These are phyloP conservation scores for Pelargonium australe DNA, from an alignment of 441 rosid genomes.

Conservation along the genomic window DNA sequence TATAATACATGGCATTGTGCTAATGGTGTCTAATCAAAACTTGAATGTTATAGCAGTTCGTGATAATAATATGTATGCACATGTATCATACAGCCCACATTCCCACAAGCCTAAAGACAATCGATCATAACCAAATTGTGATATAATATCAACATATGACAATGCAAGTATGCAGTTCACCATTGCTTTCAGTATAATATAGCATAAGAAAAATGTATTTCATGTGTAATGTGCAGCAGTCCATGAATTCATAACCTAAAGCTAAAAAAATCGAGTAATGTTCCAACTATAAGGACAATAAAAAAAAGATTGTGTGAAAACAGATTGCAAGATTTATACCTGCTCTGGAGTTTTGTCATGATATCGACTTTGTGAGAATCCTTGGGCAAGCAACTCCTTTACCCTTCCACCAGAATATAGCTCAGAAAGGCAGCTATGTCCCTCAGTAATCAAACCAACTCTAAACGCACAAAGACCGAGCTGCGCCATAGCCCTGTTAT, in stretches of 20 bases:
- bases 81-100: too few species aligned
- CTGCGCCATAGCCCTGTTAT: slow-evolving; percentile 82
- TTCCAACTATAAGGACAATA: too few species aligned
- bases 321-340: slow-evolving; percentile 23
- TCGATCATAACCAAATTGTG: too few species aligned
- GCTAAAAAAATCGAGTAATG: too few species aligned
- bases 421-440: slow-evolving; percentile 62
- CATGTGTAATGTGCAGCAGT: neutral
- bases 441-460: slow-evolving; percentile 51
- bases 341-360: slow-evolving; percentile 78
- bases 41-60: neutral
- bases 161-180: too few species aligned
- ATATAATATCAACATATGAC: too few species aligned
- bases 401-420: slow-evolving; percentile 72
- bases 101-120: too few species aligned
- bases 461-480: slow-evolving; percentile 74
- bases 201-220: too few species aligned
- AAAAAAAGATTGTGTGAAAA: neutral
- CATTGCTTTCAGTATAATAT: neutral
- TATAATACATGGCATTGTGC: neutral
- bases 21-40: too few species aligned
- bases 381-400: slow-evolving; percentile 73
- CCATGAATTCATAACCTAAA: neutral
- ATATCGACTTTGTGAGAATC: slow-evolving; percentile 65
- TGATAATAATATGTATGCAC: neutral